Percentiles rank a stretch among this genome's conserved stretches.
phyloP scores from a whole-genome alignment of 1,284 basidiomycete genomes.

The Gomphus sp. region DNA sequence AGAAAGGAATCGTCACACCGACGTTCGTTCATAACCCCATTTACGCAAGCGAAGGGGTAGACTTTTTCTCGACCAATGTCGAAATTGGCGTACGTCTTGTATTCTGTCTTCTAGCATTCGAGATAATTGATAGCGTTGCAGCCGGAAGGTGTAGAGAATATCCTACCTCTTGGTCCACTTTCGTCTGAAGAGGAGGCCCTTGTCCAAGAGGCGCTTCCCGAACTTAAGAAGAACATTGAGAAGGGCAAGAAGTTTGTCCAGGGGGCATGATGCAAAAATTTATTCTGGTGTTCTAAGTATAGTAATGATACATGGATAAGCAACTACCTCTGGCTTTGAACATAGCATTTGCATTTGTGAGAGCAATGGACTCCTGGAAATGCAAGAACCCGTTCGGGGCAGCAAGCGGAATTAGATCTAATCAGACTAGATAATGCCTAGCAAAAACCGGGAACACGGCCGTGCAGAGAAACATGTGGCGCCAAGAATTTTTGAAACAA shows the following conservation, averaged over 20 bases:
- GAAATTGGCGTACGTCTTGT: slow-evolving; percentile 72
- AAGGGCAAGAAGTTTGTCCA: slow-evolving; percentile 81
- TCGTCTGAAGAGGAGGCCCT: slow-evolving; percentile 79
- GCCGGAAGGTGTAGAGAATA: slow-evolving; percentile 85
- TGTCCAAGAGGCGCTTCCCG: slow-evolving; percentile 81
- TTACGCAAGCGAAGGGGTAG: slow-evolving; percentile 73
- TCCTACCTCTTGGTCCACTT: slow-evolving; percentile 72
- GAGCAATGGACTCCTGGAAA: no score
- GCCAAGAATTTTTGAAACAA: no score
- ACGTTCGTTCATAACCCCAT: slow-evolving; percentile 86
- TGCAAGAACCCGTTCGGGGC: no score
- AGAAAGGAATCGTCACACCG: slow-evolving; percentile 77
- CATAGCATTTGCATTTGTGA: no score
- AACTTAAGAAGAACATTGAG: slow-evolving; percentile 95
- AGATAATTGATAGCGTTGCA: slow-evolving; percentile 21
- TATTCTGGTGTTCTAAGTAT: no score
- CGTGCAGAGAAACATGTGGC: no score
- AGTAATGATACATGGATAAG: no score
- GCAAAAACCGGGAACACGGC: no score
- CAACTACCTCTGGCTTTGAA: no score
- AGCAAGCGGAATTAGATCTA: no score
- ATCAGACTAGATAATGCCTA: no score
- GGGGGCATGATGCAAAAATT: neutral
- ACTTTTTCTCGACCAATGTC: slow-evolving; percentile 87
- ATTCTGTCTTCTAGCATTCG: slow-evolving; percentile 10